Percentiles rank a stretch among this genome's conserved stretches.
Conservation (phyloP, 1,139 yeast genomes). For the Schwanniomyces etchellsii region DNA sequence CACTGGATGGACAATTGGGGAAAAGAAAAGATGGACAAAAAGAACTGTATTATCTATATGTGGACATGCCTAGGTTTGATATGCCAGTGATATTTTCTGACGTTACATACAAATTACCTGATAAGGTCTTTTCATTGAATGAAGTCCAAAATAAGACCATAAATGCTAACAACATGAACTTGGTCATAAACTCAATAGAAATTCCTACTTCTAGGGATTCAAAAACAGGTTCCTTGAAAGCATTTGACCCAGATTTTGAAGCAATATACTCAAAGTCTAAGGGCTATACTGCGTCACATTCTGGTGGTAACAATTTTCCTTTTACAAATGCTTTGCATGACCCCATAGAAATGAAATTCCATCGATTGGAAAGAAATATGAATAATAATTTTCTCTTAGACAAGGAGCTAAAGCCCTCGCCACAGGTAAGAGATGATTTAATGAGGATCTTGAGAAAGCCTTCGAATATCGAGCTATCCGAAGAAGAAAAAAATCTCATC, state of each 20-base stretch:
- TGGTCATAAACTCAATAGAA: slow-evolving; percentile 31
- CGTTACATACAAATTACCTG: slow-evolving; percentile 18
- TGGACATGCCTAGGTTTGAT: slow-evolving; percentile 76
- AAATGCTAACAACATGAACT: slow-evolving; percentile 15
- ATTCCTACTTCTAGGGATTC: slow-evolving; percentile 20
- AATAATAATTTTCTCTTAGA: slow-evolving; percentile 74
- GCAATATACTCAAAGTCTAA: slow-evolving; percentile 6
- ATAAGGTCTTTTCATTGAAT: slow-evolving; percentile 2
- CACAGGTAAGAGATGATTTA: slow-evolving; percentile 73
- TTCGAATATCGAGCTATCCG: slow-evolving; percentile 75
- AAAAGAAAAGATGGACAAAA: slow-evolving; percentile 14
- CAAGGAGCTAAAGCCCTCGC: slow-evolving; percentile 83
- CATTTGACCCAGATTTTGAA: slow-evolving; percentile 38
- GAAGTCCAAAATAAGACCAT: slow-evolving; percentile 6
- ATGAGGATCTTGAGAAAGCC: slow-evolving; percentile 67
- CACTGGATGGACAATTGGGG: slow-evolving; percentile 1
- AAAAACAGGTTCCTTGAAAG: slow-evolving; percentile 12
- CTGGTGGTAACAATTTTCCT: not conserved
- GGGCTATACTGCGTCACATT: slow-evolving; percentile 2
- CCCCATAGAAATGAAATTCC: slow-evolving; percentile 84
- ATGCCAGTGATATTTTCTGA: slow-evolving; percentile 80
- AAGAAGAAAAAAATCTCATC: slow-evolving; percentile 78
- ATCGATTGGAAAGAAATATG: slow-evolving; percentile 72
- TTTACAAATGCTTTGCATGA: slow-evolving; percentile 31
- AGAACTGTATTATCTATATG: slow-evolving; percentile 48